These are phyloP conservation scores for Coemansia sp. DNA, from an alignment of 192 early-diverging fungal species.

Conservation along the genomic window DNA sequence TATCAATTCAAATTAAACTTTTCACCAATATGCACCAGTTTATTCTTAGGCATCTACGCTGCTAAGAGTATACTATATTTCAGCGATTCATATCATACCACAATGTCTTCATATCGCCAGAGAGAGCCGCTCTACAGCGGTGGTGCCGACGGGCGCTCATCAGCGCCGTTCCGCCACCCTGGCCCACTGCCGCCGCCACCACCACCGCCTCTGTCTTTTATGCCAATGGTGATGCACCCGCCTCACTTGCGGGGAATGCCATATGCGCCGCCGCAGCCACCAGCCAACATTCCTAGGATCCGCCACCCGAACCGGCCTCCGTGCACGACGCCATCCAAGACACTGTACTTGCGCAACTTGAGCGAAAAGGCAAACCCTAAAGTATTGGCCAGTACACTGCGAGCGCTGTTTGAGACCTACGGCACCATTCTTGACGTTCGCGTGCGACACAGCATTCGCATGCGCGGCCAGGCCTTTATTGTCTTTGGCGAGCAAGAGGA, in stretches of 20 bases:
- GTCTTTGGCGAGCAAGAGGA: constrained; percentile 72
- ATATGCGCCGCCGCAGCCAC: constrained; percentile 8
- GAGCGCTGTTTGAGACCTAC: constrained; percentile 78
- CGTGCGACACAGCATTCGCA: constrained; percentile 75
- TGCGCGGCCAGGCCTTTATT: constrained; percentile 95
- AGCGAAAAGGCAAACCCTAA: constrained; percentile 73
- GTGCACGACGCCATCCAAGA: constrained; percentile 63
- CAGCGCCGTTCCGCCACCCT: constrained; percentile 2
- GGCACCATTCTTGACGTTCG: constrained; percentile 84
- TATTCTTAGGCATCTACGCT: not conserved
- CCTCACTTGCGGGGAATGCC: constrained; percentile 2
- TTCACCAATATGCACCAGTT: not conserved
- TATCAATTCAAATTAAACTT: not conserved
- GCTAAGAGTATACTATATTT: not conserved
- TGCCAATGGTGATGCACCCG: constrained; percentile 14
- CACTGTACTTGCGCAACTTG: constrained; percentile 82
- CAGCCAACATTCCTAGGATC: constrained; percentile 28
- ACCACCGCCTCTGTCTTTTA: constrained; percentile 14
- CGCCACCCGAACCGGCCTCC: constrained; percentile 63
- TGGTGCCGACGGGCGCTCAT: constrained; percentile 1
- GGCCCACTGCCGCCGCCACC: not conserved
- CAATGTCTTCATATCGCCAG: not conserved
- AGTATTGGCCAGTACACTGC: constrained; percentile 73
- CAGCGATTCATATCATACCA: not conserved
- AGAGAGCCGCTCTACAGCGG: not conserved